Base-by-base conservation (phyloP, 164 flowering plant species). In the Warburgia ugandensis region DNA sequence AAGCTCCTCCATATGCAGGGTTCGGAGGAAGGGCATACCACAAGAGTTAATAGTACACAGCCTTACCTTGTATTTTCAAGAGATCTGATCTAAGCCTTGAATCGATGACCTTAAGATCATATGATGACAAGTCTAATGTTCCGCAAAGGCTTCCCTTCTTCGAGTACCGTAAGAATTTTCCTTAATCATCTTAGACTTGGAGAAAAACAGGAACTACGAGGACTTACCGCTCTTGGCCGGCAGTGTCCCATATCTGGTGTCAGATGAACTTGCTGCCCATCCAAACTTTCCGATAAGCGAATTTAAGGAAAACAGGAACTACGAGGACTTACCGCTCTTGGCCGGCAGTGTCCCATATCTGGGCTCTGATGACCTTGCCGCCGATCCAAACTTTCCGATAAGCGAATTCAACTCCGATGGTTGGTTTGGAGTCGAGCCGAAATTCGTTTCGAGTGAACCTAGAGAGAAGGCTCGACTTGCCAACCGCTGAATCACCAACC, bases 301-400 rank as follows among this genome's bases (percentile, higher is more conserved):
- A 59, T 44, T 59, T 56, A 7, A 59, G n/a, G n/a, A n/a, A n/a
- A n/a, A n/a, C n/a, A n/a, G n/a, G n/a, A n/a, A n/a, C n/a, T n/a
- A n/a, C n/a, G n/a, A n/a, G n/a, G n/a, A n/a, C n/a, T n/a, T 54
- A 61, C 20, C 65, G 17, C 20, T 61, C 65, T 31, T 61, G 65
- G 48, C 65, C 65, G 3, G 59, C 65, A 17, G 65, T 61, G 29
- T 61, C 65, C 59, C 65, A 61, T 46, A 61, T 54, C 57, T 61
- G 65, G 19, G 65, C 65, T 39, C 54, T 61, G 45, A 61, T 39
- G 43, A 51, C 42, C 56, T 59, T 59, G 7, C 51, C 26, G 32
- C 51, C 55, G 16, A 59, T 50, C 28, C 32, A 11, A 22, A 59
- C 31, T 17, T 55, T 25, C 49, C 51, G 50, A 6, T 55, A 50